Percentiles rank a stretch among this genome's conserved stretches.
Evolutionary conservation across 1,139 yeast genomes (phyloP).

Genomic region (Lodderomyces orthopsilosis): DNA sequence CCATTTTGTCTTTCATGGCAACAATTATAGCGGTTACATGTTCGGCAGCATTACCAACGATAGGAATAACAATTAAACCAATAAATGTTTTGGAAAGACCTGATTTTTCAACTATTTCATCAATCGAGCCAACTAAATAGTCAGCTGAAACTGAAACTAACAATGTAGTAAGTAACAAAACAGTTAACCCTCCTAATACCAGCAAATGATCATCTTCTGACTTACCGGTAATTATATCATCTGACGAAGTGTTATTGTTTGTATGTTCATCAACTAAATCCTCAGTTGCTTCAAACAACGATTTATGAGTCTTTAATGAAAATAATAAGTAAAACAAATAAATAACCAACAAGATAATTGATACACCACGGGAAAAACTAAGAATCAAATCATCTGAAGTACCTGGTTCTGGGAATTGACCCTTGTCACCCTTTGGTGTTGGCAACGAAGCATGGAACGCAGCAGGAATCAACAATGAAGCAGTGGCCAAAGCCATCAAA

Average conservation of each 20-base stretch:
- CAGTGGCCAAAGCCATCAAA: constrained; percentile 84
- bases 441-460: constrained; percentile 90
- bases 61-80: constrained; percentile 90
- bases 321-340: constrained; percentile 78
- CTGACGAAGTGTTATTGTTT: constrained; percentile 6
- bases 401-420: constrained; percentile 38
- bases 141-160: constrained; percentile 91
- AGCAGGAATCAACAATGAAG: constrained; percentile 88
- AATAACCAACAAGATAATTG: constrained; percentile 72
- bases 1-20: constrained; percentile 96
- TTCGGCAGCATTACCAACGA: constrained; percentile 98
- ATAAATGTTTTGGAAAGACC: constrained; percentile 93
- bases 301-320: constrained; percentile 85
- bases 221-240: constrained; percentile 22
- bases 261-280: constrained; percentile 27
- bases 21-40: constrained; percentile 95
- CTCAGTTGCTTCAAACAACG: constrained; percentile 34
- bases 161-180: constrained; percentile 65
- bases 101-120: constrained; percentile 75
- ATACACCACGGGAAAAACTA: constrained; percentile 80
- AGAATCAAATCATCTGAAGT: constrained; percentile 54
- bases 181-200: constrained; percentile 39
- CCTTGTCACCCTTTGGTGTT: constrained; percentile 29
- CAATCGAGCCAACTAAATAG: constrained; percentile 88
- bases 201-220: constrained; percentile 32